phyloP scores from a whole-genome alignment of 257 asterid species.

The Prunella vulgaris region DNA sequence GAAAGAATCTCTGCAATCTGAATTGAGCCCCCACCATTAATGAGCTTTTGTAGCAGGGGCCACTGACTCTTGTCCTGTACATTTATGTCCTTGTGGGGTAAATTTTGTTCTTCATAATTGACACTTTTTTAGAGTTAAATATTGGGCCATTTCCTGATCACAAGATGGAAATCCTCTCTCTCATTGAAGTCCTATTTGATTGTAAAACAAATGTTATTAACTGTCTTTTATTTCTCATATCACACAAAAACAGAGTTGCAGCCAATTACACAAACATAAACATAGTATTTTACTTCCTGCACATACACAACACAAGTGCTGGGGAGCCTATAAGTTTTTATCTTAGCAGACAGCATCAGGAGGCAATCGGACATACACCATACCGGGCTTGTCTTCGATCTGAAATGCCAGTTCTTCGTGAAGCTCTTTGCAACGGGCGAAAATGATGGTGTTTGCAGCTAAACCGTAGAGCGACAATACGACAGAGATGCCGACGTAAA shows the following conservation, averaged over 20 bases:
- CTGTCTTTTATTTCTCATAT: not conserved
- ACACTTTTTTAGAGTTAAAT: not conserved
- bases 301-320: too few relatives aligned
- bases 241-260: not conserved
- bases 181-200: not conserved
- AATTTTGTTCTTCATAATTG: constrained; percentile 2
- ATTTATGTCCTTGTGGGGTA: constrained; percentile 4
- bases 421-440: constrained; percentile 56
- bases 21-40: not conserved
- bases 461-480: constrained; percentile 35
- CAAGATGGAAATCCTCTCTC: not conserved
- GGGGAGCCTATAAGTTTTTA: not conserved
- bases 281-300: not conserved
- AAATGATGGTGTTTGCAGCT: constrained; percentile 45
- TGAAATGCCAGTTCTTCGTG: constrained; percentile 50
- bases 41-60: constrained; percentile 10
- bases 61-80: constrained; percentile 12
- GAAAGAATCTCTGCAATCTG: constrained; percentile 10
- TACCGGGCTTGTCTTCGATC: constrained; percentile 45
- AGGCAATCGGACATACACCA: constrained; percentile 51
- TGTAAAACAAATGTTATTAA: not conserved
- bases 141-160: not conserved
- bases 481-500: constrained; percentile 34
- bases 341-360: constrained; percentile 14
- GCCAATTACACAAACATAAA: not conserved